Base-by-base conservation (phyloP, 2,329 filamentous ascomycete species). In the Epichloe aotearoae region DNA sequence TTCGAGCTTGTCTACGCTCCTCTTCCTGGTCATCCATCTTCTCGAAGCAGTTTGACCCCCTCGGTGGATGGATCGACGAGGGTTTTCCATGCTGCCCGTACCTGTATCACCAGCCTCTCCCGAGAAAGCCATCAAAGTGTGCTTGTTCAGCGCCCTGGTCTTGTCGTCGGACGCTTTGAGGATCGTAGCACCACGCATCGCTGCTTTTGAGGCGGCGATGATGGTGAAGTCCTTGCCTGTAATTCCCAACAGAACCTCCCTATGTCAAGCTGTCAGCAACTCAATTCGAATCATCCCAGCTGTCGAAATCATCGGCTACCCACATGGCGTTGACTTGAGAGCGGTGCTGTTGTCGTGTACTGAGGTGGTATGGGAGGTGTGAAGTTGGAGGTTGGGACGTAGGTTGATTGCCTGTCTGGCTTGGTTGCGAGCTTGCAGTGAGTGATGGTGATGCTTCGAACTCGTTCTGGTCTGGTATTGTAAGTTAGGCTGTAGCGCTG, bases 221-320 rank as follows among this genome's bases (percentile, higher is more conserved):
- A 98, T 83, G 74, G 90, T 94, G 71, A 96, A 98, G 80, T 98
- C 94, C 77, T 95, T 95, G 75, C 93, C 94, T 54, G 91, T 96
- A 70, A 98, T 95, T 65, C 93, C 93, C 61, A 98, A 80, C 67
- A 98, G 80, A 68, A 97, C 88, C 82, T 98, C 93, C 93, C 90
- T 97, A 54, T 30, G 47, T 51, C 46, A 17, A 33, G 20, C n/a
- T 38, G 52, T 54, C 23, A 53, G 44, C 37, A 8, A 23, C 17
- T 8, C 14, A 30, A 5, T 39, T 19, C 30, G 4, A 34, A 34
- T 33, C 17, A 19, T 19, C 8, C 15, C 11, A 46, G 20, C 37
- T 20, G 20, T 2, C 33, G 8, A 7, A 41, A 6, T 14, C 12
- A 14, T 37, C 37, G 30, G 15, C 39, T 7, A 50, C 53, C 43